A percentile compares a stretch with the other conserved stretches of the same genome.
Evolutionary conservation across 2,329 filamentous ascomycete species (phyloP).

Genomic region (Penicillium janthinellum): DNA sequence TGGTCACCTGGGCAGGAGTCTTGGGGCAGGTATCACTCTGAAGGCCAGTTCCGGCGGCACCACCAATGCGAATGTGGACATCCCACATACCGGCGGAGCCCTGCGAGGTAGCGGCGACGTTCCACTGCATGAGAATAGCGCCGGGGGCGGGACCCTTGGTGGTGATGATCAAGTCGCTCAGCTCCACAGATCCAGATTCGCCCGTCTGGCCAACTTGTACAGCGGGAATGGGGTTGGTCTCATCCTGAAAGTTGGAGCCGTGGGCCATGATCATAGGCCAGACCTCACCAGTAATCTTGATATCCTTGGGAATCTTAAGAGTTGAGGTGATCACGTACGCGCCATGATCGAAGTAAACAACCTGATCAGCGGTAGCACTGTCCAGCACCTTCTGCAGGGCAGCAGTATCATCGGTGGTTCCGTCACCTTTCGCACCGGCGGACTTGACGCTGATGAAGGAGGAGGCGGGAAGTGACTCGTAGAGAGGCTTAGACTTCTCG

Average conservation of each 20-base stretch:
- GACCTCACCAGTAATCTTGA: slow-evolving; percentile 87
- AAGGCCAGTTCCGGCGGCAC: slow-evolving; percentile 78
- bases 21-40: slow-evolving; percentile 80
- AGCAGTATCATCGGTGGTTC: slow-evolving; percentile 79
- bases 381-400: slow-evolving; percentile 80
- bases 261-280: slow-evolving; percentile 88
- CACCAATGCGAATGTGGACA: slow-evolving; percentile 91
- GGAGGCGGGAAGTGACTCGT: slow-evolving; percentile 66
- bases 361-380: slow-evolving; percentile 59
- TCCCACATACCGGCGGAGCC: slow-evolving; percentile 87
- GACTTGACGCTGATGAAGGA: slow-evolving; percentile 82
- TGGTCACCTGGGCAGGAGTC: slow-evolving; percentile 65
- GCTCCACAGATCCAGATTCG: slow-evolving; percentile 78
- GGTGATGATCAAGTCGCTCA: slow-evolving; percentile 83
- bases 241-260: slow-evolving; percentile 72
- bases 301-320: slow-evolving; percentile 66
- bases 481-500: slow-evolving; percentile 86
- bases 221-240: slow-evolving; percentile 75
- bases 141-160: slow-evolving; percentile 82
- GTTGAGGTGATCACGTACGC: slow-evolving; percentile 64
- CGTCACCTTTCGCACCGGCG: slow-evolving; percentile 84
- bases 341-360: slow-evolving; percentile 67
- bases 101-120: slow-evolving; percentile 65
- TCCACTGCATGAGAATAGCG: slow-evolving; percentile 91
- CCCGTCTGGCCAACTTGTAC: slow-evolving; percentile 80